phyloP scores from a whole-genome alignment of 768 basidiomycete genomes.

The Tulasnella sp. region DNA sequence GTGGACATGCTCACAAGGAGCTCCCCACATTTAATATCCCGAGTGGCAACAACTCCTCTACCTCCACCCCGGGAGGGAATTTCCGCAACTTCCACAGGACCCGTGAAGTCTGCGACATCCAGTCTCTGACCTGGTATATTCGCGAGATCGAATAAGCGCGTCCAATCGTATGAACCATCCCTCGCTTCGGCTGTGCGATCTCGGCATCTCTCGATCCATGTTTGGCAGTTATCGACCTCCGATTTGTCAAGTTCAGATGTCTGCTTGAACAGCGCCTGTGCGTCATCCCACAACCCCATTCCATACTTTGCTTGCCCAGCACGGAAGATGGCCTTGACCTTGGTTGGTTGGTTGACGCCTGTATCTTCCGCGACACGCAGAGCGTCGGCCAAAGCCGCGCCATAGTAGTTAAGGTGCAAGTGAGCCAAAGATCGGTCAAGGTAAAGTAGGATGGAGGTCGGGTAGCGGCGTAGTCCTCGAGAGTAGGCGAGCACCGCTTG shows the following conservation, averaged over 20 bases:
- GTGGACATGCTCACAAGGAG: constrained; percentile 23
- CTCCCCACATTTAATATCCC: constrained; percentile 24
- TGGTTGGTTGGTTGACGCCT: too few relatives aligned
- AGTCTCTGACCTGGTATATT: constrained; percentile 11
- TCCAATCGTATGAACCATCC: constrained; percentile 25
- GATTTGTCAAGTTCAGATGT: neutral
- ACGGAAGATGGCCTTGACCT: too few relatives aligned
- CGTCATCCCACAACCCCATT: constrained; percentile 18
- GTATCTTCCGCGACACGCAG: constrained; percentile 15
- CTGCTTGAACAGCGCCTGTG: constrained; percentile 15
- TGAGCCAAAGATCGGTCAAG: constrained; percentile 27
- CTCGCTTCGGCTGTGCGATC: constrained; percentile 21
- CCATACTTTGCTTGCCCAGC: constrained; percentile 22
- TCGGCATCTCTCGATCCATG: constrained; percentile 21
- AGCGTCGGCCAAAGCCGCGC: constrained; percentile 24
- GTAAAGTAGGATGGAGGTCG: constrained; percentile 19
- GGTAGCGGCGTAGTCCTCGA: constrained; percentile 20
- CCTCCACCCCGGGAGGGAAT: constrained; percentile 23
- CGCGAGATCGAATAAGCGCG: constrained; percentile 18
- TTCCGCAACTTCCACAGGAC: constrained; percentile 20
- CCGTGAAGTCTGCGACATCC: constrained; percentile 25
- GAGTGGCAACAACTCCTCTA: constrained; percentile 23
- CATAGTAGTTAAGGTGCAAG: constrained; percentile 22
- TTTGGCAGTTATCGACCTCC: neutral
- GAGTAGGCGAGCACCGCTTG: constrained; percentile 20